Base-by-base conservation (phyloP, 805 yeast species). In the Sugiyamaella marilandica region DNA sequence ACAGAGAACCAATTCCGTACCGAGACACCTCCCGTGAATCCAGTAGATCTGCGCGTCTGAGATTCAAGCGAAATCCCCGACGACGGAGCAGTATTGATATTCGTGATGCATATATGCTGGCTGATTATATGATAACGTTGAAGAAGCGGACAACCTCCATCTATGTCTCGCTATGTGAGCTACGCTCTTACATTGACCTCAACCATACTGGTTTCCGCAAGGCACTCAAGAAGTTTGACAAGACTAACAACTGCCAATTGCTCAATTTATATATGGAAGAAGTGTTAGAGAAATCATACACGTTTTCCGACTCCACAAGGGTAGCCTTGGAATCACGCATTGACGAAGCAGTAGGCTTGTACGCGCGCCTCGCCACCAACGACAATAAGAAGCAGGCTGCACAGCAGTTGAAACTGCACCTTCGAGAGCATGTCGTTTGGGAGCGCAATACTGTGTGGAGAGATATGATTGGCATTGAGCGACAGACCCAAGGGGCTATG, bases 401-500 rank as follows among this genome's bases (percentile, higher is more conserved):
- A 50, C 81, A 76, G 68, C 62, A 62, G 36, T 68, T 82, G 41
- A 70, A 76, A 50, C 63, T 79, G 54, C 78, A 81, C 71, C 70
- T 92, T 58, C 77, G 97, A 58, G 99, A 92, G 62, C 95, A 92
- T 67, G 87, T 92, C 34, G 96, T 91, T 16, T 92, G 97, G 95
- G 98, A 92, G 70, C 79, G 99, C 68, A 90, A 90, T 67, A 92
- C 97, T 0, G 97, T 92, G 29, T 92, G 99, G 99, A 84, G 94
- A 65, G 97, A 92, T 68, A 84, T 92, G 85, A 85, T 92, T 65
- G 92, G 94, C 19, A 70, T 91, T 61, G 97, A 91, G 66, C 79
- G 96, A 60, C 87, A 87, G 62, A 75, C 91, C 0, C 92, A 90
- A 62, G 89, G 88, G 18, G 90, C 91, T 1, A 39, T 29, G 16